phyloP scores from a whole-genome alignment of 2,329 filamentous ascomycete genomes.

The Orbilia ellipsospora region DNA sequence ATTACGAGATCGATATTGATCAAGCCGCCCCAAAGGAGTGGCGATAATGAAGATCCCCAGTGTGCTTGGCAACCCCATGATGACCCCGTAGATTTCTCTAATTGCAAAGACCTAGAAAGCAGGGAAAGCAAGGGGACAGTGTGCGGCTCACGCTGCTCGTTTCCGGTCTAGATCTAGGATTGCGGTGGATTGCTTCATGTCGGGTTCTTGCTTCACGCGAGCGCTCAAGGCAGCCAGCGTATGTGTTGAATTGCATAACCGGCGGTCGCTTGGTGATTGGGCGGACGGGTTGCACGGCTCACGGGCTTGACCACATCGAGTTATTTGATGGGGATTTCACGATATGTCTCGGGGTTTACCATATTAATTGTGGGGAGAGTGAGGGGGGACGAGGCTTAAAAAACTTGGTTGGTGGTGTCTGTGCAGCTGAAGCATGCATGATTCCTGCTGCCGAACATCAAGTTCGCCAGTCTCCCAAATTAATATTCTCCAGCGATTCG shows the following conservation, averaged over 20 bases:
- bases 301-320: neutral
- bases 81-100: neutral
- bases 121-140: neutral
- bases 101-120: neutral
- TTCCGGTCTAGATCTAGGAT: neutral
- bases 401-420: no score
- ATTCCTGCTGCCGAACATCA: no score
- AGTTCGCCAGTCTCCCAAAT: no score
- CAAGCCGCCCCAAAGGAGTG: neutral
- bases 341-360: no score
- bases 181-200: neutral
- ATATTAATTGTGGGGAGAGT: no score
- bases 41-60: slow-evolving; percentile 1
- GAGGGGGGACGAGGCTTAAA: no score
- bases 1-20: slow-evolving; percentile 1
- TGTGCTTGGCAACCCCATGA: slow-evolving; percentile 2
- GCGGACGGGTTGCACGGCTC: neutral
- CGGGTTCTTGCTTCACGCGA: neutral
- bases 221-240: no score
- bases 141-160: neutral
- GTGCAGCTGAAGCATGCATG: no score
- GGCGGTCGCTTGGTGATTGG: slow-evolving; percentile 5
- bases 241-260: neutral
- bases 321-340: neutral
- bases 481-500: no score